Evolutionary conservation across 192 early-diverging fungal genomes (phyloP).

Genomic region (Phycomyces blakesleeanus): DNA sequence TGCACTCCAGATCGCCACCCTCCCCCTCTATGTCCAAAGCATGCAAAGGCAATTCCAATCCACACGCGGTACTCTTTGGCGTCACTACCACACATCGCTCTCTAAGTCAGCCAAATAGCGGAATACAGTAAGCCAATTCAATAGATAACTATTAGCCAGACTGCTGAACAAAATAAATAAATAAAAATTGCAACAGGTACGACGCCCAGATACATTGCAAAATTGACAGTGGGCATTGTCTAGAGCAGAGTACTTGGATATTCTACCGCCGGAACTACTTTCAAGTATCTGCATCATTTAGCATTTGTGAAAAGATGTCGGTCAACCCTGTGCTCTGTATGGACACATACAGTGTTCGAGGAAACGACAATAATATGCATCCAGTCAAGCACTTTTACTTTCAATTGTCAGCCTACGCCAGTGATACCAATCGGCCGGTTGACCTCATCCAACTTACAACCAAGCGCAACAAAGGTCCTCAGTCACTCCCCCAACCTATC

Average conservation of each 20-base stretch:
- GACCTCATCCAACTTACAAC: slow-evolving; percentile 85
- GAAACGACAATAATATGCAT: slow-evolving; percentile 46
- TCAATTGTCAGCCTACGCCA: slow-evolving; percentile 45
- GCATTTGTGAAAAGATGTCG: neutral
- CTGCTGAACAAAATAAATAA: too few relatives aligned
- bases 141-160: too few relatives aligned
- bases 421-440: slow-evolving; percentile 60
- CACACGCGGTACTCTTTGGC: too few relatives aligned
- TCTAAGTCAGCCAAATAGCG: too few relatives aligned
- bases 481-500: slow-evolving; percentile 59
- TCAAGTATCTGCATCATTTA: slow-evolving; percentile 67
- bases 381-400: slow-evolving; percentile 57
- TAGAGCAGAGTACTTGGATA: slow-evolving; percentile 65
- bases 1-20: too few relatives aligned
- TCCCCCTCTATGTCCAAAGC: too few relatives aligned
- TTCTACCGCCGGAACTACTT: slow-evolving; percentile 95
- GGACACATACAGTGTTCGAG: slow-evolving; percentile 28
- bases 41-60: too few relatives aligned
- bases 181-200: too few relatives aligned
- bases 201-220: slow-evolving; percentile 55
- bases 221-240: slow-evolving; percentile 81
- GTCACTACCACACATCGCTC: too few relatives aligned
- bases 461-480: slow-evolving; percentile 93
- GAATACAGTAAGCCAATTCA: too few relatives aligned
- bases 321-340: slow-evolving; percentile 8